Evolutionary conservation across 2,329 filamentous ascomycete genomes (phyloP), one percentile per base, ranked within the genome.

Genomic region (Lachnellula subtilissima): DNA sequence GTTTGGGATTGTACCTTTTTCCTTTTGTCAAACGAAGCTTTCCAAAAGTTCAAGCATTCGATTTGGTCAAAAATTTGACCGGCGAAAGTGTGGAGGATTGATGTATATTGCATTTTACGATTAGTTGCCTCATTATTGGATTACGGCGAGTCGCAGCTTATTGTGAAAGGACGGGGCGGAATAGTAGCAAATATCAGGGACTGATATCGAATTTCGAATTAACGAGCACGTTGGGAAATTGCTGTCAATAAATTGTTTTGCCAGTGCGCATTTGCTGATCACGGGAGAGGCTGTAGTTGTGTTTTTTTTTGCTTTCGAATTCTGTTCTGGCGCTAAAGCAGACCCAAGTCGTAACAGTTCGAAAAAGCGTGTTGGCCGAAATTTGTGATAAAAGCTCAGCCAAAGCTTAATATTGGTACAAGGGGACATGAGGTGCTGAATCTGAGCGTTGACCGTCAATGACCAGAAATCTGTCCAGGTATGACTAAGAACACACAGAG

Each of bases 331-430:
- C 66, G 67, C 65, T 69, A 69, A 65, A 66, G 64, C 65, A 62
- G 63, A 69, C 62, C 54, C 61, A 65, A 65, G 67, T 67, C 65
- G 65, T 65, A 42, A 64, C 56, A 64, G 54, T 55, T 64, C 61
- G 63, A 64, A 67, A 67, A 62, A 60, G 57, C 61, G 63, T 60
- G 61, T 59, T 59, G 63, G 63, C 64, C 63, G 64, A 64, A 64
- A 60, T 52, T 55, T 61, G 62, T 61, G 57, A 65, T 58, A 69
- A 56, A 64, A 64, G 60, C 68, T 63, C 64, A 66, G 62, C 61
- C 61, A 32, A 65, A 66, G 64, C 61, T 68, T 63, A 67, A 68
- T 71, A 70, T 51, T 71, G 65, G 65, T 71, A 71, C 69, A 71
- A 64, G 67, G 61, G 62, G 62, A 66, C 61, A 68, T 67, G 60